These are phyloP conservation scores for Echria macrotheca DNA, from an alignment of 495 filamentous ascomycete genomes.

Conservation along the genomic window DNA sequence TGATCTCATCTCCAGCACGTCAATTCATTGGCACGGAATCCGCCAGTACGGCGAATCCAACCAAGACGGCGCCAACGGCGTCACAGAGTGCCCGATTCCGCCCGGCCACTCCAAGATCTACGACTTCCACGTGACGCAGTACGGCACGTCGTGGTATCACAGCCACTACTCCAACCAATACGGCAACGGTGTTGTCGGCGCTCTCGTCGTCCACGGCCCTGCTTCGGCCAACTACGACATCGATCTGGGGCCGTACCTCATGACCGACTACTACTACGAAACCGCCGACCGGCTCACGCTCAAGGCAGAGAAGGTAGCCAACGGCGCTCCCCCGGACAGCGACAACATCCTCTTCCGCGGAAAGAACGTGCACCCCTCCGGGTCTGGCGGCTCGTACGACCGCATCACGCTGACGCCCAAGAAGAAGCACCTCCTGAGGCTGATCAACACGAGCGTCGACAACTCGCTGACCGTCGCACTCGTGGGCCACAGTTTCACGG, in stretches of 20 bases:
- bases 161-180: slow-evolving; percentile 54
- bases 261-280: slow-evolving; percentile 46
- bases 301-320: slow-evolving; percentile 13
- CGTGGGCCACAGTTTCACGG: slow-evolving; percentile 48
- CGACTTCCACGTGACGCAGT: slow-evolving; percentile 29
- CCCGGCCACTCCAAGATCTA: slow-evolving; percentile 33
- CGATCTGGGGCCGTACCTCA: slow-evolving; percentile 43
- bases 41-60: slow-evolving; percentile 24
- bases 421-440: slow-evolving; percentile 47
- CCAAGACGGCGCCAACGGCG: slow-evolving; percentile 40
- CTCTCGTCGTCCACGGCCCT: slow-evolving; percentile 45
- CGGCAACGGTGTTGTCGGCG: slow-evolving; percentile 45
- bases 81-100: slow-evolving; percentile 46
- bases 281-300: slow-evolving; percentile 24
- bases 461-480: slow-evolving; percentile 45
- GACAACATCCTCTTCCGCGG: slow-evolving; percentile 34
- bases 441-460: slow-evolving; percentile 54
- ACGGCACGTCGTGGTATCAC: slow-evolving; percentile 59
- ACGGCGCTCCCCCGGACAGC: slow-evolving; percentile 23
- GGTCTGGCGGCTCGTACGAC: slow-evolving; percentile 27
- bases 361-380: slow-evolving; percentile 33
- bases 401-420: slow-evolving; percentile 35
- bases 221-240: slow-evolving; percentile 46
- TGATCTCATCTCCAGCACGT: too few relatives aligned
- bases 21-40: slow-evolving; percentile 55